Evolutionary conservation across 306 rosid genomes (phyloP), one percentile per base, ranked within the genome.

Genomic region (Medicago lupulina): DNA sequence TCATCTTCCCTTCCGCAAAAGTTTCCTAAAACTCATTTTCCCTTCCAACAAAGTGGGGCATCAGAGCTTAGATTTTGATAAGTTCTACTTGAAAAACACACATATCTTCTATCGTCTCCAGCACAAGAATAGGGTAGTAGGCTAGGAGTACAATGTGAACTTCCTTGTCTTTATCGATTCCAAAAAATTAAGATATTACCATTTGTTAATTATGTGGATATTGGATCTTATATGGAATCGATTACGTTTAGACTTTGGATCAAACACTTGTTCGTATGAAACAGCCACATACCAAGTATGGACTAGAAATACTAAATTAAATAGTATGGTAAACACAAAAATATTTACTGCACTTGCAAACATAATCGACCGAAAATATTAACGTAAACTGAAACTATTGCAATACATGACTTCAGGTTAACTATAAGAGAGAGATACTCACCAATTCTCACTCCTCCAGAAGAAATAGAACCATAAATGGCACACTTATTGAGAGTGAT

Each of bases 361-460:
- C 40, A 17, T 63, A 70, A 17, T 43, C 8, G 25, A 50, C 51
- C 39, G 23, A 75, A 74, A 71, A 71, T 58, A 39, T 41, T 44
- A 49, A 65, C 6, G 39, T 67, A 40, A 36, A 75, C 18, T 71
- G 13, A 19, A 64, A 63, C 49, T 12, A 51, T 7, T 36, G 47
- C 61, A n/a, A 68, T 41, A 49, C 23, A 21, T 58, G 69, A 43
- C 40, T 71, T 50, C 3, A 16, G 19, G 18, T 2, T 9, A 49
- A 43, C 11, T 53, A 38, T 12, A 66, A 8, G 44, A 58, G 44
- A 58, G 60, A 69, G 67, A 38, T 63, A 81, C 98, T 85, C 74
- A 91, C 96, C 97, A 25, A 93, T 85, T 82, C 98, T 88, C 69
- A 88, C 93, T 40, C 98, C 97, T 62, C 93, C 92, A 5, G 86